A percentile compares a stretch with the other conserved stretches of the same genome.
Evolutionary conservation across 768 basidiomycete genomes (phyloP).

Genomic region (Mycena sanguinolenta): DNA sequence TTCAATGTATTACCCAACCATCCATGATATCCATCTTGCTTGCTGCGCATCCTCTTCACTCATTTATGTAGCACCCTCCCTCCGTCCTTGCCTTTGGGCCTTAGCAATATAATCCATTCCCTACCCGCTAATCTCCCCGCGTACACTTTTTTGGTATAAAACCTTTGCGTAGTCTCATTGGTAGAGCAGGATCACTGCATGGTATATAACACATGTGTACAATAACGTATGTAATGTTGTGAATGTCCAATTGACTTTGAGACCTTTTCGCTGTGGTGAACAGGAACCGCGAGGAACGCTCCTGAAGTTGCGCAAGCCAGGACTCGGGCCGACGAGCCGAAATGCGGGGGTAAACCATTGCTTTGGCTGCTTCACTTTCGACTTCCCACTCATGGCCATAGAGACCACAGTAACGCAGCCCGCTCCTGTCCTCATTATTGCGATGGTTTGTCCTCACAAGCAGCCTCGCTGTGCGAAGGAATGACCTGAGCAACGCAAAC

Average conservation of each 20-base stretch:
- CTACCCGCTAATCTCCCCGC: conserved; percentile 10
- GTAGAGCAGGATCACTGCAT: conserved; percentile 10
- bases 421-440: conserved; percentile 38
- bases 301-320: not conserved
- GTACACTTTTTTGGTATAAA: not conserved
- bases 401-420: not conserved
- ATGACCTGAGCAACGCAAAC: conserved; percentile 6
- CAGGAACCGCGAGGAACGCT: not conserved
- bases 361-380: not conserved
- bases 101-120: conserved; percentile 7
- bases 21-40: conserved; percentile 3
- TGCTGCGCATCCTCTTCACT: conserved; percentile 8
- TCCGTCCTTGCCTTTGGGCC: conserved; percentile 4
- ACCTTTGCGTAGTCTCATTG: conserved; percentile 4
- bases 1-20: conserved; percentile 23
- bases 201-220: not conserved
- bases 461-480: not conserved
- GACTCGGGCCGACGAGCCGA: conserved; percentile 16
- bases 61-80: conserved; percentile 29
- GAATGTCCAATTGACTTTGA: conserved; percentile 26
- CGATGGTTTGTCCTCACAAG: conserved; percentile 37
- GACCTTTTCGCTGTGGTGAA: not conserved
- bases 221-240: not conserved
- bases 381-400: conserved; percentile 6
- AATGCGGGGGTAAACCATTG: conserved; percentile 1